Conservation (phyloP, 805 yeast species). For the Hanseniaspora lachancei region DNA sequence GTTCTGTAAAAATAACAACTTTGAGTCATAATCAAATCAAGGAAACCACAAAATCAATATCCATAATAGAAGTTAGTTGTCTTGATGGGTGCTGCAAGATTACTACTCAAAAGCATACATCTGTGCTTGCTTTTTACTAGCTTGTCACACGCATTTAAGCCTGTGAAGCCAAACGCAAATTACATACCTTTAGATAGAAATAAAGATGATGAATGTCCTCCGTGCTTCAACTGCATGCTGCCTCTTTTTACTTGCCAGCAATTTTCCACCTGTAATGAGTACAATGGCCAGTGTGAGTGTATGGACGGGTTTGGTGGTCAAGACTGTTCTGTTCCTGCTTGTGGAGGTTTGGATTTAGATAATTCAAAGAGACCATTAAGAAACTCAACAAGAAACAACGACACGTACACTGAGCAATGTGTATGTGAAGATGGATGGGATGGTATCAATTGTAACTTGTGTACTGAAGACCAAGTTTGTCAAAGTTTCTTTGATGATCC, state of each 20-base stretch:
- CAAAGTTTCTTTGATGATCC: conserved; percentile 73
- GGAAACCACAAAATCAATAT: background rate
- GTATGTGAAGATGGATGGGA: conserved; percentile 77
- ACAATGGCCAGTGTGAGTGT: conserved; percentile 86
- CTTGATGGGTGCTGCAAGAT: background rate
- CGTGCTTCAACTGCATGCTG: conserved; percentile 88
- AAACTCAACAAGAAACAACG: conserved; percentile 29
- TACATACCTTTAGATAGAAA: background rate
- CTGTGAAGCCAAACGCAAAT: background rate
- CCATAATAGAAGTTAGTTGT: background rate
- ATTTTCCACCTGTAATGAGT: conserved; percentile 75
- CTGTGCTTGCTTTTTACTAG: background rate
- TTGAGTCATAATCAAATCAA: background rate
- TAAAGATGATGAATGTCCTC: conserved; percentile 50
- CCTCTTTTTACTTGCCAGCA: conserved; percentile 86
- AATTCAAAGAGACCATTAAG: conserved; percentile 48
- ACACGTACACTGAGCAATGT: conserved; percentile 31
- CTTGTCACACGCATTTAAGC: background rate
- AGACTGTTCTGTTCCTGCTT: conserved; percentile 76
- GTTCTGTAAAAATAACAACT: background rate
- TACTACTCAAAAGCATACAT: background rate
- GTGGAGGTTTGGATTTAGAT: conserved; percentile 68
- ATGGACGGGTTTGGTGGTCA: conserved; percentile 85
- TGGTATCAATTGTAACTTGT: conserved; percentile 88
- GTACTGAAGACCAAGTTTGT: conserved; percentile 61